Conservation (phyloP, 2,329 filamentous ascomycete species). For the Hyphodiscus sp. region DNA sequence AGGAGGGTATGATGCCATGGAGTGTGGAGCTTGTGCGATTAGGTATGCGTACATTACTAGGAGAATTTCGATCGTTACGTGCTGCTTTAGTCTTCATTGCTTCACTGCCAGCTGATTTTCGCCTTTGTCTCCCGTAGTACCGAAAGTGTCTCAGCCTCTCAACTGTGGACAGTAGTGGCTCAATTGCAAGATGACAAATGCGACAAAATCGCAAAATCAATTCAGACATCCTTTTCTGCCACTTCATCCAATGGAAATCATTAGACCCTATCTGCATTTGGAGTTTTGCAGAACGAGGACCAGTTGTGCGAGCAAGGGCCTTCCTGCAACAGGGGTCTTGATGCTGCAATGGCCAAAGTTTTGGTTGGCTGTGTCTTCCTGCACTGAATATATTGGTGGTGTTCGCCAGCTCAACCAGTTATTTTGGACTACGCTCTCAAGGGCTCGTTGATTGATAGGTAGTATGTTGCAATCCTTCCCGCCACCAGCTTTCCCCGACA, state of each 20-base stretch:
- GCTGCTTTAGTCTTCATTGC: too few species aligned
- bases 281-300: background rate
- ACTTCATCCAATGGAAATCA: background rate
- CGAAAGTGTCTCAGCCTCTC: background rate
- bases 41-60: background rate
- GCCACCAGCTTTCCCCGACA: background rate
- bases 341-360: background rate
- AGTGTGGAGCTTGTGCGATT: background rate
- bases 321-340: background rate
- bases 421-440: background rate
- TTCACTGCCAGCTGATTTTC: background rate
- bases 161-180: background rate
- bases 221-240: background rate
- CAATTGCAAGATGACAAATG: background rate
- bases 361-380: background rate
- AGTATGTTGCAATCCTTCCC: background rate
- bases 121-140: background rate
- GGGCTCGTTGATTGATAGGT: background rate
- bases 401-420: background rate
- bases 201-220: background rate
- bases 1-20: conserved; percentile 13
- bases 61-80: background rate
- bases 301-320: background rate
- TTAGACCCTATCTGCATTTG: background rate
- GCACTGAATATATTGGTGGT: background rate